These are phyloP conservation scores for Xylaria sp. DNA, from an alignment of 2,329 filamentous ascomycete species.

Conservation along the genomic window DNA sequence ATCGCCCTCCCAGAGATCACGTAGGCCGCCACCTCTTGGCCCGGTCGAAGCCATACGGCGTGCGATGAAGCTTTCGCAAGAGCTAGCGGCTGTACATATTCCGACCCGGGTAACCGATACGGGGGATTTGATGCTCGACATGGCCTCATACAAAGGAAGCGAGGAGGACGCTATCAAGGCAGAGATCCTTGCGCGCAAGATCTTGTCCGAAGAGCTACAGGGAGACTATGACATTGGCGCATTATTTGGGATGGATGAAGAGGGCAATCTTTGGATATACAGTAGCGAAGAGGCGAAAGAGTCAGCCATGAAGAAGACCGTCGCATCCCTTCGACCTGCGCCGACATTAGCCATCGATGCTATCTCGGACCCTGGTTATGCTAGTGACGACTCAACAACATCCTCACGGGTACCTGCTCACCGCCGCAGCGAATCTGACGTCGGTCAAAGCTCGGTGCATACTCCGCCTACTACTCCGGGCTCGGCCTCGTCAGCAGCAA, in stretches of 20 bases:
- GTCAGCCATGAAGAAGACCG: constrained; percentile 77
- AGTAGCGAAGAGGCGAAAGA: constrained; percentile 97
- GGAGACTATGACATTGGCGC: constrained; percentile 97
- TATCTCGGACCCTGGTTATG: constrained; percentile 91
- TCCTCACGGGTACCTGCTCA: constrained; percentile 62
- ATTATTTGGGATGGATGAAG: constrained; percentile 92
- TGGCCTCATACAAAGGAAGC: constrained; percentile 95
- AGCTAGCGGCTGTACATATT: constrained; percentile 90
- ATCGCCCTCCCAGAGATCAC: constrained; percentile 67
- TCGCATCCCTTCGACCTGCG: constrained; percentile 59
- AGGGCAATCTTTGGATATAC: constrained; percentile 99
- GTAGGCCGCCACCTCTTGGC: constrained; percentile 80
- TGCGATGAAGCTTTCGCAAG: constrained; percentile 85
- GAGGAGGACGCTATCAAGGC: constrained; percentile 92
- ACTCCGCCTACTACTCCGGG: constrained; percentile 78
- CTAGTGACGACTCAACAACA: constrained; percentile 80
- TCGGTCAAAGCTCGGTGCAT: constrained; percentile 63
- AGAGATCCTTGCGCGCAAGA: constrained; percentile 91
- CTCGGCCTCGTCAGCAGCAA: constrained; percentile 63
- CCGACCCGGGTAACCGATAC: constrained; percentile 91
- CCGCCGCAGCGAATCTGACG: constrained; percentile 74
- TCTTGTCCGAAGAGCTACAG: constrained; percentile 90
- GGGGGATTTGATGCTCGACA: constrained; percentile 96
- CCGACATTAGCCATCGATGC: constrained; percentile 77
- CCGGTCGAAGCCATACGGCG: constrained; percentile 82